A percentile compares a stretch with the other conserved stretches of the same genome.
phyloP scores from a whole-genome alignment of 2,329 filamentous ascomycete species.

The Fusarium subglutinans region DNA sequence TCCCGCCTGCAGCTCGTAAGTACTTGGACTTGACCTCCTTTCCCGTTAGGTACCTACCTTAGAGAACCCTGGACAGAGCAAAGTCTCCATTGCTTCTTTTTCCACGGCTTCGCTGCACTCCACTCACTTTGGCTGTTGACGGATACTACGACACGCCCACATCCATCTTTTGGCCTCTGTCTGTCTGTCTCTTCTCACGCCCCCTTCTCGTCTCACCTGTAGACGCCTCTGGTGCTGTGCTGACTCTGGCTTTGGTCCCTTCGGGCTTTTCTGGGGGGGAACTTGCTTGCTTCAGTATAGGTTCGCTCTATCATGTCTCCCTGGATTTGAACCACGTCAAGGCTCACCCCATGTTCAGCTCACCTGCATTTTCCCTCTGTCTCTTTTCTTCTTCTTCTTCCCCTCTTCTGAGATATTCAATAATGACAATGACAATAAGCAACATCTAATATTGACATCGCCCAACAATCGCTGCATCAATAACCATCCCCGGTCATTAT shows the following conservation, averaged over 20 bases:
- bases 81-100: constrained; percentile 38
- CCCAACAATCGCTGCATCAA: constrained; percentile 12
- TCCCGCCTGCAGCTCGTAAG: constrained; percentile 9
- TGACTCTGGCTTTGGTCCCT: constrained; percentile 15
- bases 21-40: constrained; percentile 19
- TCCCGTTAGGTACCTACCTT: constrained; percentile 9
- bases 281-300: constrained; percentile 12
- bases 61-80: constrained; percentile 1
- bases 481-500: not conserved
- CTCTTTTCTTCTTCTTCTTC: constrained; percentile 20
- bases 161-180: not conserved
- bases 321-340: constrained; percentile 26
- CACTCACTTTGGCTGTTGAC: constrained; percentile 24
- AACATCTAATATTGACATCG: not conserved
- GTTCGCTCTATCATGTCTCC: constrained; percentile 6
- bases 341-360: constrained; percentile 33
- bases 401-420: constrained; percentile 1
- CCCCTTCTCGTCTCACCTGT: constrained; percentile 33
- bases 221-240: constrained; percentile 24
- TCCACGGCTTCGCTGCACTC: constrained; percentile 32
- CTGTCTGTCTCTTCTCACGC: not conserved
- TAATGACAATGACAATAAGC: constrained; percentile 2
- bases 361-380: constrained; percentile 30
- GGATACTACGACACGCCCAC: constrained; percentile 30
- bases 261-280: constrained; percentile 25